phyloP scores from a whole-genome alignment of 2,329 filamentous ascomycete species.

The Cytospora piceae region DNA sequence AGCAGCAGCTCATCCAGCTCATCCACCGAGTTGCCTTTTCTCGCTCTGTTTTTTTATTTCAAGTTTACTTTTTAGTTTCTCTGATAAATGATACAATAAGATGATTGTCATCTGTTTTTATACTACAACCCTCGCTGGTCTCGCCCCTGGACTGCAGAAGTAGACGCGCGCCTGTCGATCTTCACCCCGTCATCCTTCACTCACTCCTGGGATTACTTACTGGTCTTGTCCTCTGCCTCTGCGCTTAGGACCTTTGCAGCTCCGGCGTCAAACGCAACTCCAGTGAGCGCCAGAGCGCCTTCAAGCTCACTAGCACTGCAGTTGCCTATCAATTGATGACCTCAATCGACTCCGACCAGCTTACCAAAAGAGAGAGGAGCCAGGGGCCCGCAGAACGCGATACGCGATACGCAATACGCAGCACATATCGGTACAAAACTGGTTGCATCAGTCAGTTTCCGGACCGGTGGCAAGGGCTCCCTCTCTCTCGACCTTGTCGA shows the following conservation, averaged over 20 bases:
- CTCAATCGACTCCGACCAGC: background rate
- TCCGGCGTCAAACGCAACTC: background rate
- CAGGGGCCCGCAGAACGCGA: background rate
- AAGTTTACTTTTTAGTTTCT: no score
- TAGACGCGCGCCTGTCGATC: slow-evolving; percentile 21
- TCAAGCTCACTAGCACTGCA: background rate
- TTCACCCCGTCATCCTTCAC: background rate
- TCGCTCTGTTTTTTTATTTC: background rate
- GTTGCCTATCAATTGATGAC: background rate
- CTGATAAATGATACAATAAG: background rate
- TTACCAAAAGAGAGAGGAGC: background rate
- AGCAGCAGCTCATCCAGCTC: background rate
- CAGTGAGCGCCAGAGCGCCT: background rate
- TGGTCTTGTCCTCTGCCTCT: background rate
- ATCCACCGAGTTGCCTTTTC: background rate
- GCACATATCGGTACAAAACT: background rate
- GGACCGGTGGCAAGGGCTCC: background rate
- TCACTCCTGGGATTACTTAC: background rate
- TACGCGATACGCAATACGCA: background rate
- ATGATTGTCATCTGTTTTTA: background rate
- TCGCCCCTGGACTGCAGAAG: background rate
- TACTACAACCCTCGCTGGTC: background rate
- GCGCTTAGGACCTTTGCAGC: slow-evolving; percentile 1
- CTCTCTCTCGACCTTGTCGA: background rate
- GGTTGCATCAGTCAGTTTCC: background rate